Evolutionary conservation across 176 grass and related monocot species (phyloP), one percentile per base, ranked within the genome.

Genomic region (Juncus effusus): DNA sequence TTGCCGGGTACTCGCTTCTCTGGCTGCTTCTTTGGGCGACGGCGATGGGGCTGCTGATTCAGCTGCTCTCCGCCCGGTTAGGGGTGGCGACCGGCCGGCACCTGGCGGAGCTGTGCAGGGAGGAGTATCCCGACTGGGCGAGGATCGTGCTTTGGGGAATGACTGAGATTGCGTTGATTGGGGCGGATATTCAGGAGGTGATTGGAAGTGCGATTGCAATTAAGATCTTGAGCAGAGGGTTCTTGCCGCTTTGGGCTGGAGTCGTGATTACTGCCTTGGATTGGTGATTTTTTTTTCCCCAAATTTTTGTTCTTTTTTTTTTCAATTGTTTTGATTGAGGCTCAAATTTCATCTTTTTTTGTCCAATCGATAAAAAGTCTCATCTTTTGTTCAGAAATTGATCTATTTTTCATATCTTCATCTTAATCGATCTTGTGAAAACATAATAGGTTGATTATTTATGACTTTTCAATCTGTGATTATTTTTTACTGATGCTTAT

Each of bases 21-120:
- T 97, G 93, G 93, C 55, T 97, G 16, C 82, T 97, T 10, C 13
- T 97, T 39, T 97, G 88, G 88, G 93, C 93, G 58, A 97, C 93
- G 3, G 80, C 82, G 59, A 97, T 92, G 85, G 93, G 93, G 2
- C 82, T 97, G 28, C 77, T 97, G 77, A 84, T 97, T 60, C 93
- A 97, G 85, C 74, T 92, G 77, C 88, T 97, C 42, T 90, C 93
- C 42, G 88, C 80, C 2, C 79, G 88, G 35, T 77, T 97, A 4
- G 93, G 93, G 0, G 93, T 97, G 67, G 93, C 85, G 39, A 89
- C 88, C 35, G 93, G 93, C 3, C 59, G 78, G 4, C 93, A 97
- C 68, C 83, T 97, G 66, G 93, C 93, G 42, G 93, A 97, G 88
- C 80, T 92, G 15, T 97, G 93, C 74, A 88, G 88, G 55, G 88